Percentiles rank a stretch among this genome's conserved stretches.
Evolutionary conservation across 148 eudicot species (phyloP).

Genomic region (Hydrangea macrophylla): DNA sequence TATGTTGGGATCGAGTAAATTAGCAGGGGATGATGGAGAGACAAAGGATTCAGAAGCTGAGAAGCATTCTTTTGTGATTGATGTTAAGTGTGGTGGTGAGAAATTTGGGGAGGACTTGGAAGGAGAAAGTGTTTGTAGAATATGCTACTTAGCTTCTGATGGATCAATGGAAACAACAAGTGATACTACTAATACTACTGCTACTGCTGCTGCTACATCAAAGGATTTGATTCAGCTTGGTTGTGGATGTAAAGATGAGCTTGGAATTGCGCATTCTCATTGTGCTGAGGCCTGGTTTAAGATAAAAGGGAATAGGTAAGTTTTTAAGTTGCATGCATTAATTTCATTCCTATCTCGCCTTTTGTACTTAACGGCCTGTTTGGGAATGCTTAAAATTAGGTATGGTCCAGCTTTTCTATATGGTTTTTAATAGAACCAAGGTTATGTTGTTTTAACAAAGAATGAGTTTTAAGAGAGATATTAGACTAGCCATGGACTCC

Average conservation of each 20-base stretch:
- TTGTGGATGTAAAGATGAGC: conserved; percentile 77
- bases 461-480: too few relatives aligned
- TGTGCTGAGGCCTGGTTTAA: conserved; percentile 84
- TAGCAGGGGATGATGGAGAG: neutral
- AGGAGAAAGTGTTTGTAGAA: conserved; percentile 56
- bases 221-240: conserved; percentile 56
- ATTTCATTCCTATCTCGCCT: too few relatives aligned
- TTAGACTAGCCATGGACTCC: too few relatives aligned
- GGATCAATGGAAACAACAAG: conserved; percentile 21
- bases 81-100: conserved; percentile 28
- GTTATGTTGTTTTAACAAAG: too few relatives aligned
- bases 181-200: too few relatives aligned
- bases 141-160: conserved; percentile 61
- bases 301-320: conserved; percentile 35
- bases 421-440: too few relatives aligned
- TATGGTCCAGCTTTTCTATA: too few relatives aligned
- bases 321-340: too few relatives aligned
- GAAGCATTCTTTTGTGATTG: conserved; percentile 31
- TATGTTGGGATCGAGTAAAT: neutral
- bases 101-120: conserved; percentile 22
- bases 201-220: neutral
- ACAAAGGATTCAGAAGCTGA: conserved; percentile 7
- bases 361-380: too few relatives aligned
- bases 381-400: too few relatives aligned
- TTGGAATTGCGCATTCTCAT: conserved; percentile 52